phyloP scores from a whole-genome alignment of 768 basidiomycete species.

The Kwoniella bestiolae region DNA sequence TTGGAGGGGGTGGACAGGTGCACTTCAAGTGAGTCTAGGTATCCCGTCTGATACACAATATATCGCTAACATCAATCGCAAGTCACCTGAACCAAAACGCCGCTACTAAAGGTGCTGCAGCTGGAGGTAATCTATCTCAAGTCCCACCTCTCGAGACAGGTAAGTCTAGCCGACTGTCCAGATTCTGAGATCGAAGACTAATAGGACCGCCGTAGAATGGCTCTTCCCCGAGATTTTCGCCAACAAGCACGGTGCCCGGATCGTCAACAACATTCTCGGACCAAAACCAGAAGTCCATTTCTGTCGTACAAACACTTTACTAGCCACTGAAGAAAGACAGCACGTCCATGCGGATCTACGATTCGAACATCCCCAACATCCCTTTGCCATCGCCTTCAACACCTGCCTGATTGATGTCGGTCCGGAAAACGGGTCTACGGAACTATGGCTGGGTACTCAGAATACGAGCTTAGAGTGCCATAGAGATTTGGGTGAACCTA shows the following conservation, averaged over 20 bases:
- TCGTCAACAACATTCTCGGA: constrained; percentile 14
- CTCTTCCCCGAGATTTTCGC: constrained; percentile 23
- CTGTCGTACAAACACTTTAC: constrained; percentile 19
- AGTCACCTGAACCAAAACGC: constrained; percentile 5
- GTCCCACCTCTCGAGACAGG: constrained; percentile 14
- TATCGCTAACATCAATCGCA: no score
- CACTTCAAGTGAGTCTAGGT: constrained; percentile 20
- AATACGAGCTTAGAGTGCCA: no score
- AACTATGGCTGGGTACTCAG: constrained; percentile 27
- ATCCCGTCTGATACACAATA: not conserved
- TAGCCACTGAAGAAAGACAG: constrained; percentile 13
- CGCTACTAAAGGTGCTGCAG: not conserved
- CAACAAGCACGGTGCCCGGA: constrained; percentile 15
- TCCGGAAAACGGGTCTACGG: constrained; percentile 25
- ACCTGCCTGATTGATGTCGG: constrained; percentile 20
- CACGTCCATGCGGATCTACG: constrained; percentile 18
- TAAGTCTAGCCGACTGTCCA: not conserved
- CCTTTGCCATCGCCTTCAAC: constrained; percentile 14
- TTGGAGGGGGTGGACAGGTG: constrained; percentile 5
- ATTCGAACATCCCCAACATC: constrained; percentile 6
- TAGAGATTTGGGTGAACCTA: no score
- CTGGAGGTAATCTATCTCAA: constrained; percentile 18
- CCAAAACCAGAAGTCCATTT: constrained; percentile 22
- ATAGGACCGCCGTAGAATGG: constrained; percentile 2
- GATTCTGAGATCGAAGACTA: no score